Conservation (phyloP, 2,329 filamentous ascomycete genomes). For the Trichoderma brevicompactum region DNA sequence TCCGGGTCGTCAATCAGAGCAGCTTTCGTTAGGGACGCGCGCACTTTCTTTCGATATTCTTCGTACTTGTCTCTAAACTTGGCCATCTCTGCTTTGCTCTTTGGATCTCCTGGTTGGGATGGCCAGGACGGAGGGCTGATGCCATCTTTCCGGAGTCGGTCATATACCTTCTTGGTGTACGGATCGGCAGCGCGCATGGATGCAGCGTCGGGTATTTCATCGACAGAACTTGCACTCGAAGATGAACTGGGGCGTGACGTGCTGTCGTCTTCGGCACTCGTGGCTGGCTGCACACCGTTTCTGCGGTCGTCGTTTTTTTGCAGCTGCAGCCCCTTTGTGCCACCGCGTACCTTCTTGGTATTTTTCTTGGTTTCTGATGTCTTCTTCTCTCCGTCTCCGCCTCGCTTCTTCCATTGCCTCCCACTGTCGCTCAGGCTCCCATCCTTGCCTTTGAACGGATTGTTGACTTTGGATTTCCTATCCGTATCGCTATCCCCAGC, state of each 20-base stretch:
- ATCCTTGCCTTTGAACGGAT: constrained; percentile 36
- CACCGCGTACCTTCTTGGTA: constrained; percentile 26
- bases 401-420: constrained; percentile 31
- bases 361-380: constrained; percentile 32
- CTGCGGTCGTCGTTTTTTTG: constrained; percentile 16
- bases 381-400: constrained; percentile 35
- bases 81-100: constrained; percentile 57
- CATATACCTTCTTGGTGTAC: constrained; percentile 56
- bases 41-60: constrained; percentile 60
- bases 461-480: constrained; percentile 34
- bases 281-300: constrained; percentile 24
- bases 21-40: constrained; percentile 61
- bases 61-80: constrained; percentile 61
- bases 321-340: constrained; percentile 14
- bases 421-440: constrained; percentile 27
- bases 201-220: constrained; percentile 30
- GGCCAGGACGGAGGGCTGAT: constrained; percentile 62
- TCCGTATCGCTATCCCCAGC: constrained; percentile 38
- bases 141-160: constrained; percentile 58
- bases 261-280: constrained; percentile 28
- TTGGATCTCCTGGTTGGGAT: constrained; percentile 56
- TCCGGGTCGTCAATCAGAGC: constrained; percentile 68
- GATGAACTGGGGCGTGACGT: constrained; percentile 37
- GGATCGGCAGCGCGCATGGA: constrained; percentile 40
- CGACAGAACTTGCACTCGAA: constrained; percentile 34